Evolutionary conservation across 192 early-diverging fungal species (phyloP).

Genomic region (Coemansia sp.): DNA sequence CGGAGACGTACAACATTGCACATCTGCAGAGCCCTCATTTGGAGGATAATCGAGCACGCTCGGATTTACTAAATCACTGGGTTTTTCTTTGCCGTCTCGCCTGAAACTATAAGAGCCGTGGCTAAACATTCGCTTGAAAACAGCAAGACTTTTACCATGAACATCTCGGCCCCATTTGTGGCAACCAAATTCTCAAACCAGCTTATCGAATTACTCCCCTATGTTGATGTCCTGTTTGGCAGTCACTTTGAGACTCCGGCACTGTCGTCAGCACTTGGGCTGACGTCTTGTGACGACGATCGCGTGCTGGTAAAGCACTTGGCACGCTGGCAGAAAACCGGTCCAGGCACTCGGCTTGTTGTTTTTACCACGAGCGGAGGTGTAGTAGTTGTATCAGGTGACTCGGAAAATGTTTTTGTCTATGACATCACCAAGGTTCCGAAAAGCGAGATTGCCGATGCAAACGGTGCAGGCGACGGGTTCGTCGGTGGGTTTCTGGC

Average conservation of each 20-base stretch:
- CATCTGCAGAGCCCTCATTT: constrained; percentile 73
- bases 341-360: constrained; percentile 64
- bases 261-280: neutral
- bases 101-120: constrained; percentile 75
- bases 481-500: constrained; percentile 86
- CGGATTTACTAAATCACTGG: constrained; percentile 91
- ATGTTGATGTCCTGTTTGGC: constrained; percentile 91
- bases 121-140: constrained; percentile 84
- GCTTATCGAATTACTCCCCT: constrained; percentile 73
- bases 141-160: constrained; percentile 87
- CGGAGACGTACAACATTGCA: constrained; percentile 77
- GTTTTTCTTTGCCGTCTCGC: constrained; percentile 92
- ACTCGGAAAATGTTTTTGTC: constrained; percentile 54
- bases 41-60: constrained; percentile 83
- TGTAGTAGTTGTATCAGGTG: constrained; percentile 53
- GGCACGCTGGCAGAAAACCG: constrained; percentile 76
- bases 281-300: constrained; percentile 1
- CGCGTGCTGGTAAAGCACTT: constrained; percentile 46
- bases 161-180: constrained; percentile 95
- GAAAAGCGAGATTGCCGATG: constrained; percentile 73
- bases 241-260: neutral
- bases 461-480: constrained; percentile 93
- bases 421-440: constrained; percentile 54
- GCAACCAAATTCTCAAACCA: constrained; percentile 86
- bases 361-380: constrained; percentile 69